Evolutionary conservation across 768 basidiomycete species (phyloP), one percentile per base, ranked within the genome.

Genomic region (Podaxis pistillaris): DNA sequence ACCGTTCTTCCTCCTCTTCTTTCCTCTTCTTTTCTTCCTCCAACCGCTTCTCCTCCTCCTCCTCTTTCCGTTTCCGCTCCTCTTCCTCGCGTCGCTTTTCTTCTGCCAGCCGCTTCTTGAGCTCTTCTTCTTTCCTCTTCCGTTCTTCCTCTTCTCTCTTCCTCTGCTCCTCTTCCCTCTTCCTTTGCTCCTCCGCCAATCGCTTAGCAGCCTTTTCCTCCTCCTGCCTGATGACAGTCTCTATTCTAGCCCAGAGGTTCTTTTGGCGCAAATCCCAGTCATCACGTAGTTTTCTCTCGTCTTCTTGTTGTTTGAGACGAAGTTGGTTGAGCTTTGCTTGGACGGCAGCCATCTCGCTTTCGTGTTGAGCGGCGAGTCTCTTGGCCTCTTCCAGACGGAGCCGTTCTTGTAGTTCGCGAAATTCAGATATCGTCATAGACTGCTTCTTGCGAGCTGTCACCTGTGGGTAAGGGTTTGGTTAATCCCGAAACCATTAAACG

Each of bases 191-290:
- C 22, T 80, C 85, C 62, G 87, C 88, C 41, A 86, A 67, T 60
- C 70, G 76, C 63, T 71, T 77, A 8, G 78, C 79, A 22, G 82
- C 72, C 63, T 84, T 87, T 30, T 85, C 86, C 64, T 90, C 86
- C 68, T 91, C 88, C 2, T 73, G 33, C 67, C 81, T 81, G 64
- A 92, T 91, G 6, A 80, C 85, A 2, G 64, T 70, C 71, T 92
- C 88, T 57, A 90, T 83, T 3, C 86, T 78, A 28, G 84, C 78
- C 76, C 85, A 86, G 40, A 85, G 74, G 55, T 68, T 67, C 64
- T 77, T 80, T 47, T 87, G 84, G 50, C 86, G 83, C 62, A 79
- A 80, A 44, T 79, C 79, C 83, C 83, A 86, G 8, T 67, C 71
- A 4, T 74, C 73, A 50, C 75, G 73, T 38, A 88, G 69, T 54